Conservation (phyloP, 148 eudicot species). For the Agrostemma githago region DNA sequence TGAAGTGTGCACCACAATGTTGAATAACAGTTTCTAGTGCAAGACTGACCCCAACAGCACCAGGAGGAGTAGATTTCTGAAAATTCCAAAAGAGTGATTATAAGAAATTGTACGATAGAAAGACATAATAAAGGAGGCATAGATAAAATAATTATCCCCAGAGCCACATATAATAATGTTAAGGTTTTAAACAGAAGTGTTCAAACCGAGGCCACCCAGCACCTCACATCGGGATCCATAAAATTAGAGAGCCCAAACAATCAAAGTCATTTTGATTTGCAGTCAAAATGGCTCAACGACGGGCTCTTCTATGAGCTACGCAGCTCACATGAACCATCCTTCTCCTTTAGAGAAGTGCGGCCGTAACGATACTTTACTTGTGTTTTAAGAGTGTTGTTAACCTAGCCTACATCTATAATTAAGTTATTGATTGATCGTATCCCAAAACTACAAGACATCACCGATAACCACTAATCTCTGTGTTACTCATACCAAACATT, state of each 20-base stretch:
- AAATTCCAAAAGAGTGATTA: constrained; percentile 11
- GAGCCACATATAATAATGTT: not conserved
- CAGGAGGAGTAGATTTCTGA: constrained; percentile 86
- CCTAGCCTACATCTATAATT: not conserved
- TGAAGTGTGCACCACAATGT: constrained; percentile 50
- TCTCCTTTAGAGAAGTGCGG: not conserved
- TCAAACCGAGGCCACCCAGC: constrained; percentile 1
- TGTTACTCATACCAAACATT: not conserved
- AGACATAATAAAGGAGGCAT: not conserved
- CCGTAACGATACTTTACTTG: not conserved
- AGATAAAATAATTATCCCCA: not conserved
- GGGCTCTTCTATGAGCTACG: not conserved
- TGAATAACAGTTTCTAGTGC: constrained; percentile 85
- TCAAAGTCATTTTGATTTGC: not conserved
- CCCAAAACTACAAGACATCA: not conserved
- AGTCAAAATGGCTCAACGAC: not conserved
- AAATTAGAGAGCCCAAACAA: not conserved
- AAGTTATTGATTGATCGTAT: not conserved
- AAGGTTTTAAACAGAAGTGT: not conserved
- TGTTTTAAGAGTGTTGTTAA: not conserved
- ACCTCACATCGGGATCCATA: not conserved
- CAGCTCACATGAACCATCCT: not conserved
- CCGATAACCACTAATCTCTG: not conserved
- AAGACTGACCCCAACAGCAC: constrained; percentile 87
- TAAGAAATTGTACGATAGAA: not conserved